Percentiles rank a stretch among this genome's conserved stretches.
Conservation (phyloP, 768 basidiomycete species). For the Termitomyces sp. region DNA sequence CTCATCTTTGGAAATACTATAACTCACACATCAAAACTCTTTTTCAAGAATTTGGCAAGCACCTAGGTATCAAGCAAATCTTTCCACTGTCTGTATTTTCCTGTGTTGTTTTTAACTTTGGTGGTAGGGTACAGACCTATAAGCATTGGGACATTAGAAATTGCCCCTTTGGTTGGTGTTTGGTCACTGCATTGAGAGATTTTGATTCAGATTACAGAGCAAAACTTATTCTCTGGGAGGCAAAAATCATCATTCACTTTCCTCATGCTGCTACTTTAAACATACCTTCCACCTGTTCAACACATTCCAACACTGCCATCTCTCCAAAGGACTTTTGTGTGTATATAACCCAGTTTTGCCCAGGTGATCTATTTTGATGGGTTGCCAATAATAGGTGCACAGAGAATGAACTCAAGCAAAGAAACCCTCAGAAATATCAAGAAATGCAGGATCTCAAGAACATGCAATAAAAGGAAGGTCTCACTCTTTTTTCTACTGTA, state of each 20-base stretch:
- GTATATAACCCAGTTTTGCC: neutral
- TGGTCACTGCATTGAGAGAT: neutral
- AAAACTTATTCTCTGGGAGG: neutral
- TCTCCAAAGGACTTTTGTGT: neutral
- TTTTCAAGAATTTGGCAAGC: neutral
- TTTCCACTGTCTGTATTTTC: neutral
- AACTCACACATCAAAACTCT: neutral
- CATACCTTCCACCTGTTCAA: neutral
- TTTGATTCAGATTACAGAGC: neutral
- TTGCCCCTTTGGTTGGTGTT: neutral
- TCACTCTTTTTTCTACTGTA: no score
- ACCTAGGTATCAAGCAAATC: neutral
- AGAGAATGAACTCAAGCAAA: neutral
- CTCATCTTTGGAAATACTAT: neutral
- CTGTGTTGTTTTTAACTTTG: neutral
- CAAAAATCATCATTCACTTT: neutral
- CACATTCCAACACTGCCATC: neutral
- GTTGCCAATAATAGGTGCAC: neutral
- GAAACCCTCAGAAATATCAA: no score
- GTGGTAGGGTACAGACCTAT: neutral
- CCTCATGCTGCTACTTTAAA: neutral
- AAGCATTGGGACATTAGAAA: neutral
- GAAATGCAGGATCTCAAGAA: no score
- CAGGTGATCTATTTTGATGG: neutral
- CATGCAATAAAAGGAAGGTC: no score